Base-by-base conservation (phyloP, 371 early-diverging fungal species). In the Lichtheimia corymbifera region DNA sequence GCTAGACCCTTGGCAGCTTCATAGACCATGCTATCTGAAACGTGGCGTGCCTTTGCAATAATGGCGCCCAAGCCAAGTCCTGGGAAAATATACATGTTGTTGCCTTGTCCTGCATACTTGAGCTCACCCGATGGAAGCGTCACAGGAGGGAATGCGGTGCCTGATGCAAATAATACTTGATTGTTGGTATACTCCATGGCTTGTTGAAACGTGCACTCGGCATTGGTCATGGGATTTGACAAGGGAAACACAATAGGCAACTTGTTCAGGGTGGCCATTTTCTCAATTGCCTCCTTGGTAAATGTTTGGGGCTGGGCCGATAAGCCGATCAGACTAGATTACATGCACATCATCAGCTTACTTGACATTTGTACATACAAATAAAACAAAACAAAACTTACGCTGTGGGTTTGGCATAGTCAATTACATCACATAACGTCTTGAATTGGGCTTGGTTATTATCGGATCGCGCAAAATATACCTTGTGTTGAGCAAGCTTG, bases 241-340 rank as follows among this genome's bases (percentile, higher is more conserved):
- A 96, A 85, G 5, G 96, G 96, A 83, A 96, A 94, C 47, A 96
- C 84, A 65, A 95, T 93, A 7, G 97, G 97, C 15, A 84, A 83
- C 40, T 88, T 59, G 72, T 95, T 95, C 55, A 89, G 61, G 45
- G 80, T 68, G 54, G 83, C 86, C 89, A 95, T 92, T 25, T 83
- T 80, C 24, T 66, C 53, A 55, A 94, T 71, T 3, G 89, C 81
- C 4, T 83, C 64, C 57, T 79, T 76, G 50, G 72, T 84, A 73
- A 95, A 95, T 14, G 90, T 88, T 53, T 88, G 86, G 47, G 87
- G 75, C 50, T 85, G 77, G 7, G 93, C 89, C 17, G 88, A 88
- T 27, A 96, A 80, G 13, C 97, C 97, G 62, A 96, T 91, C 62
- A 97, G 72, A 30, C 67, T 67, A 60, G 20, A 47, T 17, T 22